Percentiles rank a stretch among this genome's conserved stretches.
Conservation (phyloP, 2,329 filamentous ascomycete species). For the Fusarium sp. region DNA sequence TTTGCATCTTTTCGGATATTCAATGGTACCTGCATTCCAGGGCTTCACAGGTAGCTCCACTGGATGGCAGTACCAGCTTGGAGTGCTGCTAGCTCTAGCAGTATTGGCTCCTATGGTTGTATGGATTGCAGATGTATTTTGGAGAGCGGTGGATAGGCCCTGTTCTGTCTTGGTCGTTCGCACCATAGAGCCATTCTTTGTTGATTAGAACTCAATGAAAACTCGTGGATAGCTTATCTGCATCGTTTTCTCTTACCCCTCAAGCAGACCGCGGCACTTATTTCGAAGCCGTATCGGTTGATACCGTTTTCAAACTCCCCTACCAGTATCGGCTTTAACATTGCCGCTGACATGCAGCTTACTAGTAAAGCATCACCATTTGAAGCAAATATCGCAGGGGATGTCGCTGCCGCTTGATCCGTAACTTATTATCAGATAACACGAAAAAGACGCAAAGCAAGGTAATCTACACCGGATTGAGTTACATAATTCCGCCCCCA, state of each 20-base stretch:
- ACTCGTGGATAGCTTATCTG: fast-evolving
- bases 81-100: not conserved
- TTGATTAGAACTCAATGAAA: not conserved
- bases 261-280: not conserved
- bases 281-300: too few species aligned
- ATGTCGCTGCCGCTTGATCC: not conserved
- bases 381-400: not conserved
- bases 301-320: too few species aligned
- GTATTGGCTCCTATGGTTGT: not conserved
- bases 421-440: not conserved
- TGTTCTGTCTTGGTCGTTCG: not conserved
- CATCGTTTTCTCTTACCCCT: fast-evolving
- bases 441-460: not conserved
- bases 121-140: not conserved
- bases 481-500: not conserved
- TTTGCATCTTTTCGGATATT: not conserved
- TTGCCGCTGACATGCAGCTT: not conserved
- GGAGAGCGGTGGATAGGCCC: not conserved
- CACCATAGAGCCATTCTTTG: not conserved
- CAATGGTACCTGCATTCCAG: not conserved
- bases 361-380: not conserved
- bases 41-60: not conserved
- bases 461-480: not conserved
- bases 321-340: not conserved
- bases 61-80: not conserved